Conservation (phyloP, 257 asterid species). For the Petunia axillaris region DNA sequence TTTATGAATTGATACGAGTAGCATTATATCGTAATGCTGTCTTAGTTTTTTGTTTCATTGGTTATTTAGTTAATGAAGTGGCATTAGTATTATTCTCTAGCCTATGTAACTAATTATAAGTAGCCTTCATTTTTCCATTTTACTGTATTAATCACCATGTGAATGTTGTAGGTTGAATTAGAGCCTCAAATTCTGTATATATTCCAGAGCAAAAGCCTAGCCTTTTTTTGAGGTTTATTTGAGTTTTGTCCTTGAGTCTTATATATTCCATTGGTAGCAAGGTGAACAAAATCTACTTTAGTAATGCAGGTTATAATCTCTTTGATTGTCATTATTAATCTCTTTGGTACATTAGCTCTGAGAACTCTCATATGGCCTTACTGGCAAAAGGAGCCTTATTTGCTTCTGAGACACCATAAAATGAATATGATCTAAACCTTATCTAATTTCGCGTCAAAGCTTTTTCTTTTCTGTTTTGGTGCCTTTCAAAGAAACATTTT, state of each 20-base stretch:
- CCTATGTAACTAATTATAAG: background rate
- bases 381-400: background rate
- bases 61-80: background rate
- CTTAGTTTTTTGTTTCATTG: background rate
- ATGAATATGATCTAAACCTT: background rate
- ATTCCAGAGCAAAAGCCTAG: background rate
- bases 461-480: background rate
- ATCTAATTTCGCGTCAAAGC: background rate
- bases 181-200: background rate
- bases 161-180: background rate
- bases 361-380: background rate
- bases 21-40: background rate
- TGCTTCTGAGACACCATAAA: background rate
- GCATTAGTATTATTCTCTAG: background rate
- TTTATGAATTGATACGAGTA: background rate
- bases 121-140: background rate
- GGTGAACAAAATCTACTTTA: background rate
- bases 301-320: constrained; percentile 5
- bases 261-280: background rate
- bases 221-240: background rate
- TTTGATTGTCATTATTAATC: background rate
- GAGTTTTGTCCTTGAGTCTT: background rate
- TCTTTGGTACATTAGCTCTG: background rate
- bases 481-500: background rate
- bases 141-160: background rate